Percentiles rank a stretch among this genome's conserved stretches.
Evolutionary conservation across 2,329 filamentous ascomycete genomes (phyloP).

Genomic region (Blumeria graminis): DNA sequence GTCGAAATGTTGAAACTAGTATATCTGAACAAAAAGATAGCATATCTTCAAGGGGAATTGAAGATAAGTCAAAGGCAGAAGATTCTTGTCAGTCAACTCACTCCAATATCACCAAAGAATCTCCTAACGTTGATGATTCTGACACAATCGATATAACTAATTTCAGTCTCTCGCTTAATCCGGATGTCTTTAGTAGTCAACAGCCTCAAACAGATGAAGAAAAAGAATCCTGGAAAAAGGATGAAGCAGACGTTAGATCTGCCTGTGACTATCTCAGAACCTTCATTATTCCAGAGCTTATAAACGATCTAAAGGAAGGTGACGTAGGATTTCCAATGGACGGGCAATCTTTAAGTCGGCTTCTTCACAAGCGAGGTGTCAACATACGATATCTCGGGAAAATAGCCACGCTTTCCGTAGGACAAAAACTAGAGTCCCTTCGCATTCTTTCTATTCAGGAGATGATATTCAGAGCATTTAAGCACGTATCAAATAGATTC

Average conservation of each 20-base stretch:
- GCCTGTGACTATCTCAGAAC: conserved; percentile 57
- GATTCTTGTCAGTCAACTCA: conserved; percentile 7
- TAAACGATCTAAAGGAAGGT: conserved; percentile 71
- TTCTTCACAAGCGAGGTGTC: conserved; percentile 91
- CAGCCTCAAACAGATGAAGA: conserved; percentile 74
- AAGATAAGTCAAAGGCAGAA: conserved; percentile 13
- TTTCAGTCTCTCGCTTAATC: conserved; percentile 77
- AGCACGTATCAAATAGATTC: conserved; percentile 65
- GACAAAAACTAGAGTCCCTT: conserved; percentile 52
- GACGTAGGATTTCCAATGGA: conserved; percentile 98
- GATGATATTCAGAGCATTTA: conserved; percentile 88
- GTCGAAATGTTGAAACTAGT: conserved; percentile 21
- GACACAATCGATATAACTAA: conserved; percentile 65
- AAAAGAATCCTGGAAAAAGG: conserved; percentile 56
- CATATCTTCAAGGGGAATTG: conserved; percentile 9
- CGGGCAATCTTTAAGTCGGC: conserved; percentile 65
- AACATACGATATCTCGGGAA: conserved; percentile 91
- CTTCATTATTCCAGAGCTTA: conserved; percentile 58
- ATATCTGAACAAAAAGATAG: conserved; percentile 13
- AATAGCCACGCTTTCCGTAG: conserved; percentile 45
- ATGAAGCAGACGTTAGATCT: conserved; percentile 71
- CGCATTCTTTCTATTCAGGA: conserved; percentile 62
- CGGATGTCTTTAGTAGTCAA: conserved; percentile 87
- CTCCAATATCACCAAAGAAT: conserved; percentile 15
- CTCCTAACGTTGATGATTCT: conserved; percentile 16